These are phyloP conservation scores for Auriscalpium microsporum DNA, from an alignment of 768 basidiomycete species.

Conservation along the genomic window DNA sequence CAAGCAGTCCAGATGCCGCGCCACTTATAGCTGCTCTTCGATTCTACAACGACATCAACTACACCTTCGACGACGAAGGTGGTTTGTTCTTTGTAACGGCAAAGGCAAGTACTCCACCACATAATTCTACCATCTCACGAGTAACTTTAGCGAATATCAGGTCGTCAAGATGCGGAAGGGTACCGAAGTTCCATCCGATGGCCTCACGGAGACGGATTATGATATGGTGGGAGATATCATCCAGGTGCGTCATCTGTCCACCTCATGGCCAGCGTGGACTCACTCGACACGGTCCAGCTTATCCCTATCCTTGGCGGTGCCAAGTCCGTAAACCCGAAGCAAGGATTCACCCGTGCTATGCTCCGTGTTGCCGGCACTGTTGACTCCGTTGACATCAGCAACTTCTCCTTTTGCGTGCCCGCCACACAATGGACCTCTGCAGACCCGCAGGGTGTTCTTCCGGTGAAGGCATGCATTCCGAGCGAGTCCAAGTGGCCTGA, in stretches of 20 bases:
- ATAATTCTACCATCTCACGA: not conserved
- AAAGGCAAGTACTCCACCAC: not conserved
- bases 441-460: not conserved
- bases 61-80: not conserved
- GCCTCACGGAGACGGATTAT: not conserved
- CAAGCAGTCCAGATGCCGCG: not conserved
- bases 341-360: not conserved
- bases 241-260: not conserved
- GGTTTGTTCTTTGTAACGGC: not conserved
- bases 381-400: not conserved
- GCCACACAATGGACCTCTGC: not conserved
- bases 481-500: not conserved
- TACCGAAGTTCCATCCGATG: not conserved
- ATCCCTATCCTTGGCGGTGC: not conserved
- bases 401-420: not conserved
- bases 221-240: not conserved
- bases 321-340: not conserved
- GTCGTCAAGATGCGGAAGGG: not conserved
- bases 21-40: not conserved
- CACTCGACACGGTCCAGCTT: not conserved
- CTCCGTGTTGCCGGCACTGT: not conserved
- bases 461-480: not conserved
- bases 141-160: not conserved
- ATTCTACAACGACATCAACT: not conserved
- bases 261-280: not conserved